Base-by-base conservation (phyloP, 352 stramenopile species). In the Globisporangium cederbergense region DNA sequence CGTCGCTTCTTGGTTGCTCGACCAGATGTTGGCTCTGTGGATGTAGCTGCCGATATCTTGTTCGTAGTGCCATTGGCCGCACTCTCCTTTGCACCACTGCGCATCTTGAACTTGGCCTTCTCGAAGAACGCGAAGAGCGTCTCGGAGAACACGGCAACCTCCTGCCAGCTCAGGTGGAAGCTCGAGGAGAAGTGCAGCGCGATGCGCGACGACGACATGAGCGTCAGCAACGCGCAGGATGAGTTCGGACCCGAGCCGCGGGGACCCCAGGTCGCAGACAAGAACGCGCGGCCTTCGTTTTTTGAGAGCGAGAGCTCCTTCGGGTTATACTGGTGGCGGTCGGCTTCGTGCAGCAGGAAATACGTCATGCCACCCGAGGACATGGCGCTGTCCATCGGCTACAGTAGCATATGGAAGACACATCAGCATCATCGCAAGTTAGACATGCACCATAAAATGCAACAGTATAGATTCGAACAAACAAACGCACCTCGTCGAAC, bases 221-320 rank as follows among this genome's bases (percentile, higher is more conserved):
- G 74, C 28, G 77, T 72, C 28, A 93, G 63, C 20, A 95, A 59
- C 49, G 86, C 86, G 52, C 86, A 93, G 6, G 81, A 86, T 9
- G 70, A 73, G 52, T 83, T 95, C 3, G 86, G 84, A 0, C 79
- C 86, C 3, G 86, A 92, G 61, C 81, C 86, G 56, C 84, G 76
- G 10, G 86, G 86, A 0, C 84, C 86, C 84, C 83, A 95, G 28
- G 78, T 77, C 10, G 78, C 81, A 16, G 78, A 72, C 4, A 89
- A 42, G 55, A 90, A 92, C 11, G 78, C 75, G 1, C 69, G 69
- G 40, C 80, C 76, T 25, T 87, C 78, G 63, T 83, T 89, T 65
- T 93, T 95, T 46, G 86, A 88, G 45, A 95, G 63, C 25, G 86
- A 95, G 13, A 92, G 64, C 58, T 95, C 86, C 63, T 91, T 89